Conservation (phyloP, 768 basidiomycete species). For the Mycena vulgaris region DNA sequence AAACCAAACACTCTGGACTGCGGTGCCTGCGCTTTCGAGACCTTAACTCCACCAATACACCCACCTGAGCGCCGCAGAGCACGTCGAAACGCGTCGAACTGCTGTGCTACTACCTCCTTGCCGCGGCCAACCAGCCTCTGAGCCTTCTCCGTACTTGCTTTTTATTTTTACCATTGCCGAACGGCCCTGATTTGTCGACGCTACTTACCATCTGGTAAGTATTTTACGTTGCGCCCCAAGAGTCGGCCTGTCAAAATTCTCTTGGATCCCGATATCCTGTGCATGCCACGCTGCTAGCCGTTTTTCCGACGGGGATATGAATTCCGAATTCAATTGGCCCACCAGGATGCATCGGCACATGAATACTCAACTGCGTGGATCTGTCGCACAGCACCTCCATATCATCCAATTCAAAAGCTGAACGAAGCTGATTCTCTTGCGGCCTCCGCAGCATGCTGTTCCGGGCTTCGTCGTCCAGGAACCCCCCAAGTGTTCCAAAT, state of each 20-base stretch:
- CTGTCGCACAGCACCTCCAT: constrained; percentile 7
- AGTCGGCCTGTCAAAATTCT: neutral
- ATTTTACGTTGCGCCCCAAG: neutral
- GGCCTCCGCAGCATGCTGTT: neutral
- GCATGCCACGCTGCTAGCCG: neutral
- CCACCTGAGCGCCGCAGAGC: neutral
- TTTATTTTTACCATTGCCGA: neutral
- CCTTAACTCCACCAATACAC: neutral
- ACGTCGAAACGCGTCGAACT: neutral
- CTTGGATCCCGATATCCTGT: constrained; percentile 24
- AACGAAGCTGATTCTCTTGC: constrained; percentile 2
- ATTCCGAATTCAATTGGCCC: neutral
- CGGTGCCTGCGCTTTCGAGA: neutral
- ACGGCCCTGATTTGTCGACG: neutral
- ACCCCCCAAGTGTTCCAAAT: neutral
- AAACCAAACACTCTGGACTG: neutral
- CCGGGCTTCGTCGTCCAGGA: neutral
- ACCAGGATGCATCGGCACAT: neutral
- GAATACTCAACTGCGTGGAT: neutral
- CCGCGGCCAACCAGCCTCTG: neutral
- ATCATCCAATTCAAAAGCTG: neutral
- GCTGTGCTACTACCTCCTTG: neutral
- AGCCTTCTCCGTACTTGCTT: neutral
- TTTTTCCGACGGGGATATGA: no score
- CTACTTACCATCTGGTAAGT: neutral